Conservation (phyloP, 139 green algal species). For the Chlamydomonas urium region DNA sequence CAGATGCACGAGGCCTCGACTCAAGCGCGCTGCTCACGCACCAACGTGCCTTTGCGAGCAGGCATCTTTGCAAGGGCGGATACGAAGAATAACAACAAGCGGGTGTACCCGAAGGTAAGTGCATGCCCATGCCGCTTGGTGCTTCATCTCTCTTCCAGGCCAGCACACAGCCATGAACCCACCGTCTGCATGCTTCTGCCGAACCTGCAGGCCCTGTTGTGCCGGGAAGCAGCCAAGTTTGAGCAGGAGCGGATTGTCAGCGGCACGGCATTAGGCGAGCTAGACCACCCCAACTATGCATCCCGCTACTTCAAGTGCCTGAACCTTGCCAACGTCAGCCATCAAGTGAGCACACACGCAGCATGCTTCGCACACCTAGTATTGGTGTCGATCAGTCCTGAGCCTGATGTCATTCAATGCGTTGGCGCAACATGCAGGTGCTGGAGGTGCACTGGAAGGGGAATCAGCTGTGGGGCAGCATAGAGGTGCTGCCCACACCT, state of each 20-base stretch:
- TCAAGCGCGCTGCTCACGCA: not conserved
- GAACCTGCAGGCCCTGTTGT: conserved; percentile 47
- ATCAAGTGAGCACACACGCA: conserved; percentile 42
- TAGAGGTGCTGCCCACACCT: conserved; percentile 66
- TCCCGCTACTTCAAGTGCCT: conserved; percentile 57
- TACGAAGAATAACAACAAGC: conserved; percentile 60
- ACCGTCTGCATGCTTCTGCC: too few relatives aligned
- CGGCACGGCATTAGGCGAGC: conserved; percentile 57
- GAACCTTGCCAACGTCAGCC: conserved; percentile 61
- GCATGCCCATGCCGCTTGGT: not conserved
- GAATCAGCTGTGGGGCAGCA: conserved; percentile 52
- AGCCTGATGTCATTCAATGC: too few relatives aligned
- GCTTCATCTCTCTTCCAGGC: not conserved
- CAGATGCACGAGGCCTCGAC: not conserved
- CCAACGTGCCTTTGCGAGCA: conserved; percentile 11
- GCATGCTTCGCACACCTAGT: too few relatives aligned
- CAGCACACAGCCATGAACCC: not conserved
- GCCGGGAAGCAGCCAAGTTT: conserved; percentile 52
- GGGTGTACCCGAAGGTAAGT: conserved; percentile 61
- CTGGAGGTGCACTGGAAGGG: conserved; percentile 60
- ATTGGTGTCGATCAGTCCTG: too few relatives aligned
- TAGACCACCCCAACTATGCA: conserved; percentile 65
- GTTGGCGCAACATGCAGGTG: too few relatives aligned
- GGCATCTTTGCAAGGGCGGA: conserved; percentile 60
- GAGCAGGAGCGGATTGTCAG: conserved; percentile 31